These are phyloP conservation scores for Cyphellophora europaea DNA, from an alignment of 2,329 filamentous ascomycete genomes.

Conservation along the genomic window DNA sequence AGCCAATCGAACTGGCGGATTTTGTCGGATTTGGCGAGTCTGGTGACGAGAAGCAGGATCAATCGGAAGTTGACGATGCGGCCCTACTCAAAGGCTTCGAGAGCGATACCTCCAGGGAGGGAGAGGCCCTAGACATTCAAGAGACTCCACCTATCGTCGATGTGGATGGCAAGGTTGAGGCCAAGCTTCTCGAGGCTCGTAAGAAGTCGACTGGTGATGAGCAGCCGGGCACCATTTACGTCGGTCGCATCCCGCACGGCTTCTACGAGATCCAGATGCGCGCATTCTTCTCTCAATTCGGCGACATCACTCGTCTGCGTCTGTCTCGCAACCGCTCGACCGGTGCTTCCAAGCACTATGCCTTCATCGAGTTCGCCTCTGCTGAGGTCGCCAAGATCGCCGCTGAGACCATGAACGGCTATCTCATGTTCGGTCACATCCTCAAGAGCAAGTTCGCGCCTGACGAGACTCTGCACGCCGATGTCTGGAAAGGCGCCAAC, in stretches of 20 bases:
- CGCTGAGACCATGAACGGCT: conserved; percentile 94
- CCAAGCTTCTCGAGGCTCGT: conserved; percentile 42
- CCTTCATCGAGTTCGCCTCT: conserved; percentile 79
- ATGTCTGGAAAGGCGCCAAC: conserved; percentile 85
- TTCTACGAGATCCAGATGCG: conserved; percentile 97
- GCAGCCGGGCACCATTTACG: conserved; percentile 69
- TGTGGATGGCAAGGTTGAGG: conserved; percentile 33
- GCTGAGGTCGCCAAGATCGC: conserved; percentile 81
- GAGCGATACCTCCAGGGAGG: conserved; percentile 42
- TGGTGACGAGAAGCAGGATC: too few species aligned
- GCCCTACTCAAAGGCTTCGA: conserved; percentile 47
- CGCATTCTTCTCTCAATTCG: conserved; percentile 90
- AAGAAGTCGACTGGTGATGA: conserved; percentile 34
- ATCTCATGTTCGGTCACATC: conserved; percentile 89
- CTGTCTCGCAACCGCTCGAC: conserved; percentile 89
- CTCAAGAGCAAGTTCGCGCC: conserved; percentile 77
- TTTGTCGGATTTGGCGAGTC: too few species aligned
- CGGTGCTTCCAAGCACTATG: conserved; percentile 84
- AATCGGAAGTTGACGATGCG: too few species aligned
- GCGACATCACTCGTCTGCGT: conserved; percentile 66
- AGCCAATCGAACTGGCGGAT: too few species aligned
- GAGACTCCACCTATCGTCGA: conserved; percentile 38
- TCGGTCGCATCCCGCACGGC: conserved; percentile 81
- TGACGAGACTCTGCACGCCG: conserved; percentile 65
- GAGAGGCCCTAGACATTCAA: conserved; percentile 17